Evolutionary conservation across 805 yeast species (phyloP), one percentile per base, ranked within the genome.

Genomic region (Sporopachydermia quercuum): DNA sequence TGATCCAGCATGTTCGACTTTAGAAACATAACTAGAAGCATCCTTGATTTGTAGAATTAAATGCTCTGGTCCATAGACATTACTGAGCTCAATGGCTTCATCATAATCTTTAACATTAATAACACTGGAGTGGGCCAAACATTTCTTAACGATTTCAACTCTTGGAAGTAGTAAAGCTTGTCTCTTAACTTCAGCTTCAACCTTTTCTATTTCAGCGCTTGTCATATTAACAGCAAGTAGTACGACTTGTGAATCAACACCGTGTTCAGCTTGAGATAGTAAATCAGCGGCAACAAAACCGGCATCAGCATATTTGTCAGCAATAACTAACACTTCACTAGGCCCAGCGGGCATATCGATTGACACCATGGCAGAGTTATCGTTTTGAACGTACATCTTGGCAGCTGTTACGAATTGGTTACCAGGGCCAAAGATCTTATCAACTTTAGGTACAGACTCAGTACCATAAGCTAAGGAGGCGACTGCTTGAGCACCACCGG

Each of bases 291-390:
- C 98, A 19, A 91, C 98, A 59, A 84, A 91, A 53, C 86, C 95
- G 16, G 94, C 89, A 60, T 86, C 95, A 8, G 96, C 84, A 37
- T 70, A 54, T 43, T 67, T 72, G 57, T 91, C 99, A 37, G 95
- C 94, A 50, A 91, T 67, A n/a, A 89, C 99, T 43, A 91, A 68
- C 16, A 91, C 99, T 62, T 91, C 99, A 39, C 94, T 82, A 18
- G 99, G 99, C 5, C 99, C 99, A 17, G 99, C 99, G 38, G 99
- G 99, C 97, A 91, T 89, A 60, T 91, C 99, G 49, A 91, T 91
- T 14, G 95, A 82, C 56, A 96, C 91, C 53, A 87, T 65, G 4
- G 98, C 97, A 46, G 78, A 79, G 1, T 96, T 82, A 55, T 91
- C 98, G 54, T 91, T 93, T 52, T 89, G 91, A 39, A 93, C 91